Percentiles rank a stretch among this genome's conserved stretches.
Conservation (phyloP, 306 rosid genomes). For the Quercus glauca region DNA sequence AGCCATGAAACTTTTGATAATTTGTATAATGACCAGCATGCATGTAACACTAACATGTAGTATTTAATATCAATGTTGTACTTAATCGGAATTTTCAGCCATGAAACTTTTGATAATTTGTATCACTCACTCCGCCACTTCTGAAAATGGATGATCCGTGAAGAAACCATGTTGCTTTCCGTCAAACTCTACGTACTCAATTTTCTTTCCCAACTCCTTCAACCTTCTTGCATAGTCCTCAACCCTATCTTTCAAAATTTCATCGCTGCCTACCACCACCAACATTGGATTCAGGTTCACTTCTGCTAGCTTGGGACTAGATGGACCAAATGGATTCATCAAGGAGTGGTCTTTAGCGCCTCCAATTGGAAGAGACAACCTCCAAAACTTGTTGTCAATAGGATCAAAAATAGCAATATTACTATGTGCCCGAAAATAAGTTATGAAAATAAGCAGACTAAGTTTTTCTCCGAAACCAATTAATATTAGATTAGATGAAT, state of each 20-base stretch:
- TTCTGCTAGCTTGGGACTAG: constrained; percentile 41
- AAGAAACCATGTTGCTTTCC: constrained; percentile 78
- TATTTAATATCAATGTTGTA: too few species aligned
- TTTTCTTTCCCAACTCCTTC: constrained; percentile 49
- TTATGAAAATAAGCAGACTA: too few species aligned
- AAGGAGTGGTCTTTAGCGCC: constrained; percentile 70
- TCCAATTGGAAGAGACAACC: constrained; percentile 68
- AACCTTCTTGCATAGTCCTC: constrained; percentile 43
- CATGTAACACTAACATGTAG: too few species aligned
- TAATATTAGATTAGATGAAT: too few species aligned
- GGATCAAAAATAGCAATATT: neutral
- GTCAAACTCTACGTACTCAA: constrained; percentile 62
- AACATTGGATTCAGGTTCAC: constrained; percentile 54
- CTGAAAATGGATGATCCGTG: constrained; percentile 56
- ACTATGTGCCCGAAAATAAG: too few species aligned
- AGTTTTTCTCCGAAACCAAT: too few species aligned
- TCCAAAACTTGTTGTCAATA: constrained; percentile 65
- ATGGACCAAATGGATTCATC: constrained; percentile 71
- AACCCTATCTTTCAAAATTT: constrained; percentile 73
- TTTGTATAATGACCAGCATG: constrained; percentile 16
- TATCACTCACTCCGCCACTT: constrained; percentile 36
- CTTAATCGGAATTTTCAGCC: constrained; percentile 27
- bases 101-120: constrained; percentile 52
- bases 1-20: constrained; percentile 50
- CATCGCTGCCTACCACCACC: constrained; percentile 69